phyloP scores from a whole-genome alignment of 2,329 filamentous ascomycete genomes.

The Cylindrodendrum hubeiense region DNA sequence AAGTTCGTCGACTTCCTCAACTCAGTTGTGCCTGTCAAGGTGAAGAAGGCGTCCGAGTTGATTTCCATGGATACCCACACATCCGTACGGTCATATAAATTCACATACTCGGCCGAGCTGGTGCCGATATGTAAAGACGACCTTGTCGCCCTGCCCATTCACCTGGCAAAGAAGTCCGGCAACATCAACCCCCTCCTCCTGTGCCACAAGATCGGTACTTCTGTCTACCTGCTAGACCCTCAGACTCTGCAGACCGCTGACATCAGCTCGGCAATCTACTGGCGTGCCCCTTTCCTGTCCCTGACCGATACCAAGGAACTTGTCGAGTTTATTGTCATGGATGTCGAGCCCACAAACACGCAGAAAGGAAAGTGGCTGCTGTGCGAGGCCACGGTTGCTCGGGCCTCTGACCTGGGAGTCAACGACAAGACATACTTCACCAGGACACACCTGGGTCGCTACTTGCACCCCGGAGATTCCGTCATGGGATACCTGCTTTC shows the following conservation, averaged over 20 bases:
- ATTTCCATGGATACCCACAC: constrained; percentile 96
- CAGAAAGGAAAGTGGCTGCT: constrained; percentile 86
- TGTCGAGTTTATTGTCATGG: constrained; percentile 93
- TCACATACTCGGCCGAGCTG: constrained; percentile 88
- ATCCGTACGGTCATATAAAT: constrained; percentile 92
- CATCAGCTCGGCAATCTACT: constrained; percentile 85
- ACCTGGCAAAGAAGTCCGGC: constrained; percentile 86
- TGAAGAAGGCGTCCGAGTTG: constrained; percentile 84
- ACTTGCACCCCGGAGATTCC: constrained; percentile 90
- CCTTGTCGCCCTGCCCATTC: constrained; percentile 91
- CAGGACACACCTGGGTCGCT: constrained; percentile 87
- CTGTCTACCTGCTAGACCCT: constrained; percentile 90
- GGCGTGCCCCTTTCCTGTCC: constrained; percentile 87
- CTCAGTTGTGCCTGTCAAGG: constrained; percentile 81
- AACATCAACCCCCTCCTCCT: constrained; percentile 90
- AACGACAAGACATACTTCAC: constrained; percentile 93
- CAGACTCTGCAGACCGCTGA: constrained; percentile 92
- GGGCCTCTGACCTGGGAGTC: constrained; percentile 85
- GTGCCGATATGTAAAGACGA: constrained; percentile 98
- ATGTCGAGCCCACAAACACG: constrained; percentile 84
- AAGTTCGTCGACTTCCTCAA: constrained; percentile 92
- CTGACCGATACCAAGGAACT: constrained; percentile 88
- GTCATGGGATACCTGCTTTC: constrained; percentile 94
- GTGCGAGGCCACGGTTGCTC: constrained; percentile 88
- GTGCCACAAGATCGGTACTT: constrained; percentile 89